phyloP scores from a whole-genome alignment of 768 basidiomycete species.

The Omphalotus guepiniiformis region DNA sequence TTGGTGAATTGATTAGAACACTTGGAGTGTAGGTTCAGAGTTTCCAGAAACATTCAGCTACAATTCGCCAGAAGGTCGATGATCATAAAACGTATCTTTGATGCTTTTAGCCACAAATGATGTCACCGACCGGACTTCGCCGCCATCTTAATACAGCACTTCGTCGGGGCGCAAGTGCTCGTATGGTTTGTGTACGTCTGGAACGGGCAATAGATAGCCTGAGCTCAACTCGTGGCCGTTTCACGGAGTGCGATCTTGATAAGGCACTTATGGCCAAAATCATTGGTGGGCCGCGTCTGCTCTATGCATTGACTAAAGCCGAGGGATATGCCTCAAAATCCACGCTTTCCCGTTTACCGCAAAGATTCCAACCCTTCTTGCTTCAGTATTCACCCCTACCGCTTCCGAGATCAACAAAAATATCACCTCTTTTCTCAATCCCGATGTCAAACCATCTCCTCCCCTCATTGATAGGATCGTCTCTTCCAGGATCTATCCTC shows the following conservation, averaged over 20 bases:
- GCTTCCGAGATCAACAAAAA: background rate
- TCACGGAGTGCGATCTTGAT: conserved; percentile 19
- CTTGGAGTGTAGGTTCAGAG: background rate
- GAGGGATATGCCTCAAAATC: conserved; percentile 17
- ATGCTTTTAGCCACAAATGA: conserved; percentile 12
- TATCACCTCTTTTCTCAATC: background rate
- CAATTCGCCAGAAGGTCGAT: too few species aligned
- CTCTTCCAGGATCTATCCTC: conserved; percentile 15
- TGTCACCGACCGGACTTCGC: conserved; percentile 10
- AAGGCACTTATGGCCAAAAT: conserved; percentile 23
- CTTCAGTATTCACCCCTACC: background rate
- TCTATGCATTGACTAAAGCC: conserved; percentile 22
- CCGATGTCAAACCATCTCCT: background rate
- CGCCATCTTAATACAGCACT: background rate
- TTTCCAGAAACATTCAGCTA: background rate
- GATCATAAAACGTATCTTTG: conserved; percentile 6
- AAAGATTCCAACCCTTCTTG: background rate
- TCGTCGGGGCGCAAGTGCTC: background rate
- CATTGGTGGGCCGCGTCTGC: conserved; percentile 20
- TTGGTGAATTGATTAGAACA: background rate
- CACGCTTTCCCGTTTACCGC: background rate
- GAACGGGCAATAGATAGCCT: conserved; percentile 4
- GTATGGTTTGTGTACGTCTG: background rate
- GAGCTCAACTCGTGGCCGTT: conserved; percentile 12
- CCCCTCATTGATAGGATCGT: background rate